Evolutionary conservation across 2,329 filamentous ascomycete genomes (phyloP), one percentile per base, ranked within the genome.

Genomic region (Colletotrichum sojae): DNA sequence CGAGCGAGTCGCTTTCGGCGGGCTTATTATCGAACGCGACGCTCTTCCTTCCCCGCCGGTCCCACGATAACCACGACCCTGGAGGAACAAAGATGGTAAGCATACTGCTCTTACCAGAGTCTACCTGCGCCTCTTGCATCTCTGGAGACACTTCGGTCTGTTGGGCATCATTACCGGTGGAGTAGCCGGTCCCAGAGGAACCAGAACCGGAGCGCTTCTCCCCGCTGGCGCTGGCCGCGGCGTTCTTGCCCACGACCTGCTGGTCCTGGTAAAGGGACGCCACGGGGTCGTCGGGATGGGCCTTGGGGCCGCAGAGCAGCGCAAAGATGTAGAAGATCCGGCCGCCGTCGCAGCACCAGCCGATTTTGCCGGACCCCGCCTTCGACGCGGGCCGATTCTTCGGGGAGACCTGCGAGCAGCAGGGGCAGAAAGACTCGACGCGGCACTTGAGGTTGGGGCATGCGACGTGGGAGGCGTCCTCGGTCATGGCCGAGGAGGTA

Each of bases 331-430:
- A 39, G 52, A 68, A 68, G 20, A 63, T 53, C 5, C 65, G 65
- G 6, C 51, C 63, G 74, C 82, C 80, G 18, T 73, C 68, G 20
- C 77, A 76, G 52, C 85, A 83, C 63, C 63, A 67, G 8, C 31
- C 31, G 6, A 36, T 36, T 10, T 36, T 36, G 8, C 31, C 5
- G 31, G 22, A 25, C 22, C 22, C 22, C 22, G 22, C 22, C 22
- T 5, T 25, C 22, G 22, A 5, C 22, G 22, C 22, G 22, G 22
- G 5, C 22, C 25, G 6, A 10, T 6, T 22, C 22, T 8, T 15
- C 6, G 3, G 20, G 39, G 4, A 9, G 15, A 2, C 13, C n/a
- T 36, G 31, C 31, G 10, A 36, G 39, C 52, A 48, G 27, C 20
- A 52, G 22, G 55, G 55, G 31, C 55, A 46, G 15, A 22, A 58